Percentiles rank a stretch among this genome's conserved stretches.
Evolutionary conservation across 2,329 filamentous ascomycete species (phyloP).

Genomic region (Escovopsis weberi): DNA sequence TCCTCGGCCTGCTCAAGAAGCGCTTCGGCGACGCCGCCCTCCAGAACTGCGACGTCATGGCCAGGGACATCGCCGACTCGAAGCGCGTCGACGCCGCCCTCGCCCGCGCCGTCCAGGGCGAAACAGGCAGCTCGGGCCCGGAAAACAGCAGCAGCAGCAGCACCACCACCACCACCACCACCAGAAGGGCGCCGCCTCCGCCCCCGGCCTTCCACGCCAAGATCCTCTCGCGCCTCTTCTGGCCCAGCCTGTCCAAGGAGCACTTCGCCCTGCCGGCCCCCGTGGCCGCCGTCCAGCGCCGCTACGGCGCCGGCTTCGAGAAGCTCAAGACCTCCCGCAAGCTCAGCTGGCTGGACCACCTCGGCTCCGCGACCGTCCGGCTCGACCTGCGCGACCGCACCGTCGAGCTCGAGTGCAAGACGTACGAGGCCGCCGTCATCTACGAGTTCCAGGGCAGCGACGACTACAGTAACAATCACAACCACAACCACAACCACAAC

Average conservation of each 20-base stretch:
- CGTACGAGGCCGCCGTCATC: conserved; percentile 80
- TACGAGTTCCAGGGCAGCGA: conserved; percentile 64
- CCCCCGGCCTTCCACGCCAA: conserved; percentile 51
- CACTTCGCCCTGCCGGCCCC: conserved; percentile 47
- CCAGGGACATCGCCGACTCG: conserved; percentile 82
- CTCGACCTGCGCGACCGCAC: conserved; percentile 72
- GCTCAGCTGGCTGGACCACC: conserved; percentile 72
- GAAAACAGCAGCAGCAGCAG: no score
- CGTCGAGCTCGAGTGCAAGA: conserved; percentile 56
- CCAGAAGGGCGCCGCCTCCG: not conserved
- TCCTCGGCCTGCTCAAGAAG: conserved; percentile 75
- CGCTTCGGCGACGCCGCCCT: conserved; percentile 75
- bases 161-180: no score
- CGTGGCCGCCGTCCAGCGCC: conserved; percentile 46
- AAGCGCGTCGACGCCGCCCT: conserved; percentile 56
- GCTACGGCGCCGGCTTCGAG: conserved; percentile 65
- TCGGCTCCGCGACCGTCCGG: conserved; percentile 68
- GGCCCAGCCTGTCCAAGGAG: conserved; percentile 67
- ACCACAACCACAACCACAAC: no score
- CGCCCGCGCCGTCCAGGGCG: conserved; percentile 24
- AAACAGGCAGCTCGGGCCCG: no score
- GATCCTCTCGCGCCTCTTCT: conserved; percentile 84
- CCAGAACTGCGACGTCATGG: conserved; percentile 94
- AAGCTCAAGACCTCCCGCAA: conserved; percentile 70
- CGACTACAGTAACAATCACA: no score